A percentile compares a stretch with the other conserved stretches of the same genome.
Conservation (phyloP, 2,329 filamentous ascomycete genomes). For the Pestalotiopsis sp. region DNA sequence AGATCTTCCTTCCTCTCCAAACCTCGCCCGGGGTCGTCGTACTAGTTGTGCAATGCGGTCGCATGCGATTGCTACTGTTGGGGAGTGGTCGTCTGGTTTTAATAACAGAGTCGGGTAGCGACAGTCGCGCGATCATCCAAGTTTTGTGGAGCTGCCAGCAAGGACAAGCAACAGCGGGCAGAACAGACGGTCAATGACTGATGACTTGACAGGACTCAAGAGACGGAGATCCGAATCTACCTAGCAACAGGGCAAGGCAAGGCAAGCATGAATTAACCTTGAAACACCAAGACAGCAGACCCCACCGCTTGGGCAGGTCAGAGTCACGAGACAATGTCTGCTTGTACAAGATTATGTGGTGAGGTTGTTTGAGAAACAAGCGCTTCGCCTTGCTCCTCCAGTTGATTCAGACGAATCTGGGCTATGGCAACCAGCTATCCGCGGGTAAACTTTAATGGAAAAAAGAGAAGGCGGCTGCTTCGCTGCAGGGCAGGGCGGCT, state of each 20-base stretch:
- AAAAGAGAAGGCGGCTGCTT: conserved; percentile 1
- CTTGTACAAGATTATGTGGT: conserved; percentile 2
- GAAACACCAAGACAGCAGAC: neutral
- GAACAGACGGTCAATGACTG: neutral
- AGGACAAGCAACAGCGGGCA: neutral
- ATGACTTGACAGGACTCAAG: neutral
- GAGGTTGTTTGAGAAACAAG: conserved; percentile 9
- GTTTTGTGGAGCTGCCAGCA: neutral
- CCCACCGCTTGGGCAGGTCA: conserved; percentile 1
- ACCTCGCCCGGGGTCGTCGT: neutral
- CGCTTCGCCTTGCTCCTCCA: neutral
- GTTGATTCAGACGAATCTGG: neutral
- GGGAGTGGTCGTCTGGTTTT: neutral
- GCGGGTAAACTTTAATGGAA: neutral
- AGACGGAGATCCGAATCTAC: neutral
- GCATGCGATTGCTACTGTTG: neutral
- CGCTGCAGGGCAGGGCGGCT: neutral
- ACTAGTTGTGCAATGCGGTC: neutral
- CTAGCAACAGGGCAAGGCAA: neutral
- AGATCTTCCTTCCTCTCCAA: neutral
- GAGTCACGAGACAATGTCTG: conserved; percentile 4
- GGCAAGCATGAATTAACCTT: conserved; percentile 1
- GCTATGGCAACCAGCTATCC: neutral
- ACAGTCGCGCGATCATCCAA: neutral
- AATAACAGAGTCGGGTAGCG: neutral